These are phyloP conservation scores for Ophiostoma angusticollis DNA, from an alignment of 2,329 filamentous ascomycete genomes.

Conservation along the genomic window DNA sequence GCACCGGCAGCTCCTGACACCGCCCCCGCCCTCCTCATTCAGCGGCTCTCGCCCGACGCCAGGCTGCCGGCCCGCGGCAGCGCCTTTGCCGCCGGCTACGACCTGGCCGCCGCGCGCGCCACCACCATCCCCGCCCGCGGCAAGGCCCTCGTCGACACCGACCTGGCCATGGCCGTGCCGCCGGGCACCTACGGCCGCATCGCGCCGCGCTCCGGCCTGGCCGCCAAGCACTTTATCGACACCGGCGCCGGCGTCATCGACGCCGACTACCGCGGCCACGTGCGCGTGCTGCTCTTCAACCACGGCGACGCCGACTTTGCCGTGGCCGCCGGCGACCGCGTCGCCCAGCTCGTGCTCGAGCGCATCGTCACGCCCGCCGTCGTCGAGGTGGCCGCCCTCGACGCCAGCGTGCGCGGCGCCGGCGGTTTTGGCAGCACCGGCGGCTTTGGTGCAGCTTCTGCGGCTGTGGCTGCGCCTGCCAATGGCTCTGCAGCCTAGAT, in stretches of 20 bases:
- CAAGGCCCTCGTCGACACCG: constrained; percentile 79
- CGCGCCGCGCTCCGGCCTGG: constrained; percentile 81
- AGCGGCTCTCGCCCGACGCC: constrained; percentile 74
- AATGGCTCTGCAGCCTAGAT: too few species aligned
- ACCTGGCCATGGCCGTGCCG: constrained; percentile 82
- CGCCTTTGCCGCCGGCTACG: constrained; percentile 83
- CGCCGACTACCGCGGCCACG: constrained; percentile 86
- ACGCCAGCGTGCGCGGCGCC: constrained; percentile 79
- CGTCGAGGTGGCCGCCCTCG: constrained; percentile 74
- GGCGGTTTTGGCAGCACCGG: constrained; percentile 91
- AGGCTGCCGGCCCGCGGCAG: constrained; percentile 78
- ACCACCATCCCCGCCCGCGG: constrained; percentile 68
- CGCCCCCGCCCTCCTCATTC: constrained; percentile 53
- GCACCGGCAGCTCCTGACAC: constrained; percentile 15
- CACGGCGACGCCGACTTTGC: constrained; percentile 70
- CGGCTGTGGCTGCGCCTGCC: background rate
- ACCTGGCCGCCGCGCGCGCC: constrained; percentile 69
- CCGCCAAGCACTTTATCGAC: constrained; percentile 90
- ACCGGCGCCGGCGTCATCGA: constrained; percentile 95
- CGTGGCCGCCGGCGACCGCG: constrained; percentile 73
- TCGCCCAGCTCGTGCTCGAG: constrained; percentile 90
- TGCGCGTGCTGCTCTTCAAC: constrained; percentile 94
- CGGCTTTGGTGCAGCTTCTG: constrained; percentile 9
- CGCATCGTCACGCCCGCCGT: constrained; percentile 90
- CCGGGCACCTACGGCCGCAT: constrained; percentile 84